A percentile compares a stretch with the other conserved stretches of the same genome.
These are phyloP conservation scores for Emergomyces orientalis DNA, from an alignment of 2,329 filamentous ascomycete genomes.

Conservation along the genomic window DNA sequence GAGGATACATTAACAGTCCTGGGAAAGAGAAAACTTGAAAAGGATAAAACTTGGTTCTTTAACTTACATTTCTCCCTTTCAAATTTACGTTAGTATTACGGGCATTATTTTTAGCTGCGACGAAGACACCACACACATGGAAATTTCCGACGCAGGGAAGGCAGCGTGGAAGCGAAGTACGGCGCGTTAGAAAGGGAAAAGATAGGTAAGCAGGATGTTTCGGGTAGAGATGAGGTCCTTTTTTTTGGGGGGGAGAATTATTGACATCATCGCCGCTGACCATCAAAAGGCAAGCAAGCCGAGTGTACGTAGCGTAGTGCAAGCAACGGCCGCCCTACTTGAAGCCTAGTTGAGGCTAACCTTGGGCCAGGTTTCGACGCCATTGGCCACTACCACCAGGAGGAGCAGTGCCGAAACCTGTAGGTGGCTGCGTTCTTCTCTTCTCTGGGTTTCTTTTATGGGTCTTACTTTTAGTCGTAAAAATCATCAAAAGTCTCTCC, in stretches of 20 bases:
- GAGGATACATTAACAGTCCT: too few species aligned
- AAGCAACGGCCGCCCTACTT: neutral
- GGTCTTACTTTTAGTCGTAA: neutral
- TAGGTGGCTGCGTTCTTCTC: neutral
- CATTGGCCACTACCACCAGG: neutral
- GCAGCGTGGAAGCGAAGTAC: neutral
- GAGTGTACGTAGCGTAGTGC: neutral
- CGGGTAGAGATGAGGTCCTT: neutral
- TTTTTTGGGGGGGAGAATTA: neutral
- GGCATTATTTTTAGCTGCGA: too few species aligned
- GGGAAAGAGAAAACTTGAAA: too few species aligned
- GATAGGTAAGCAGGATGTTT: neutral
- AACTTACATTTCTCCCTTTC: too few species aligned
- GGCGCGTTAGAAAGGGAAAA: too few species aligned
- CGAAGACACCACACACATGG: too few species aligned
- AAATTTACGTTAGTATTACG: too few species aligned
- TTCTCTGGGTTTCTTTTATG: neutral
- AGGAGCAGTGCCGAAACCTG: neutral
- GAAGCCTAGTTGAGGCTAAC: neutral
- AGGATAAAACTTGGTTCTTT: too few species aligned
- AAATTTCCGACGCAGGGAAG: too few species aligned
- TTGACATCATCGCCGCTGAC: neutral
- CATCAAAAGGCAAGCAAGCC: neutral
- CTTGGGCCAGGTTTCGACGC: neutral
- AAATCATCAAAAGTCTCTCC: neutral